Evolutionary conservation across 495 filamentous ascomycete species (phyloP), one percentile per base, ranked within the genome.

Genomic region (Physcia stellaris): DNA sequence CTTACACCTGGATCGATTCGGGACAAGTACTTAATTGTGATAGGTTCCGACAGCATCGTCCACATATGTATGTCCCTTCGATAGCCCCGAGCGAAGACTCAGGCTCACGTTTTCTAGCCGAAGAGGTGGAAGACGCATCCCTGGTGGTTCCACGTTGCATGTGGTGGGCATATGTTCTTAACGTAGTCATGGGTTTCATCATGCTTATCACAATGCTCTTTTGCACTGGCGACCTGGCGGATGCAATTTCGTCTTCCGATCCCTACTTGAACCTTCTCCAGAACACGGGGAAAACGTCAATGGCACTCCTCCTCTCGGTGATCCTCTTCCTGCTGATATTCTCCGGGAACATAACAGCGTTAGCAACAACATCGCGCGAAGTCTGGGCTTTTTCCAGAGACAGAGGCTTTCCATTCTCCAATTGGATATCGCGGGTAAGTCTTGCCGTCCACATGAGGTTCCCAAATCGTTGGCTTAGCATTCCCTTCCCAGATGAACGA

Each of bases 201-300:
- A 60, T 62, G 42, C 50, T 60, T 33, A 43, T 66, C 24, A 59
- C 66, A 1, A 39, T 65, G 23, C 39, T 65, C 4, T 68, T 67
- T 46, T 65, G 57, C 39, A 47, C 68, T 17, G 59, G 62, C 6
- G 48, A 62, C 36, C 49, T 68, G 7, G 43, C 59, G 2, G 42
- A 41, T 6, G 48, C 59, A 9, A 50, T 64, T 1, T 33, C 32
- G 5, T 58, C 39, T 12, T 44, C 49, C 20, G 67, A 68, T 0
- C 58, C 60, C 1, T 66, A 62, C 32, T 64, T 73, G 23, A 61
- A 68, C 39, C 58, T 73, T 10, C 67, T 73, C 47, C 61, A 58
- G 33, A 66, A 72, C 40, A 62, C 65, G 5, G 63, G 51, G 7
- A 34, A 49, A 20, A 45, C 50, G 22, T 50, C 52, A 16, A 55